Conservation (phyloP, 169 alveolate genomes). For the Besnoitia besnoiti region DNA sequence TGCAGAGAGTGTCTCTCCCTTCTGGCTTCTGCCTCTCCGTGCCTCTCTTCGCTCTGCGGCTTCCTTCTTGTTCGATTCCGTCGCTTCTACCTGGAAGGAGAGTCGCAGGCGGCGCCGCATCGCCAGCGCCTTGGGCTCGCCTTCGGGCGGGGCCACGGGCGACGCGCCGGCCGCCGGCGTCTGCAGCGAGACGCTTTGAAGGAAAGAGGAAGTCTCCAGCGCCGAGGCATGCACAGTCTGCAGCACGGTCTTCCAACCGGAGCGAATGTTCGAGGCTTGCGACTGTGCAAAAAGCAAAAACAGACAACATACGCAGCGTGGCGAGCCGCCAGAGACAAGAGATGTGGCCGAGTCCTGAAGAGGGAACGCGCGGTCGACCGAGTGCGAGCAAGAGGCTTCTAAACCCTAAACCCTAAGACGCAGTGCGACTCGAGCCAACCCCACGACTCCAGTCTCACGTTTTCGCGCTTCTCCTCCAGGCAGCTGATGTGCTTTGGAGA, state of each 20-base stretch:
- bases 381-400: too few species aligned
- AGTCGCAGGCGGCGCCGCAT: background rate
- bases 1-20: too few species aligned
- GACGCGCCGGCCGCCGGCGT: background rate
- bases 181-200: background rate
- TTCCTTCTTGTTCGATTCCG: background rate
- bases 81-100: background rate
- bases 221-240: slow-evolving; percentile 1
- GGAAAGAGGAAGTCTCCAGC: background rate
- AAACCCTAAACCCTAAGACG: too few species aligned
- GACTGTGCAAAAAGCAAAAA: background rate
- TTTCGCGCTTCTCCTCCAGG: too few species aligned
- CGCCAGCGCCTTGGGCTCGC: background rate
- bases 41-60: background rate
- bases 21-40: background rate
- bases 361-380: too few species aligned
- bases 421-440: too few species aligned
- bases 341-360: too few species aligned
- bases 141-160: background rate
- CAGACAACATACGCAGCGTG: too few species aligned
- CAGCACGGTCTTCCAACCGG: slow-evolving; percentile 8
- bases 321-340: too few species aligned
- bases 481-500: too few species aligned
- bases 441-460: too few species aligned
- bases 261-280: background rate